A percentile compares a stretch with the other conserved stretches of the same genome.
Conservation (phyloP, 2,329 filamentous ascomycete genomes). For the Diaporthe sp. region DNA sequence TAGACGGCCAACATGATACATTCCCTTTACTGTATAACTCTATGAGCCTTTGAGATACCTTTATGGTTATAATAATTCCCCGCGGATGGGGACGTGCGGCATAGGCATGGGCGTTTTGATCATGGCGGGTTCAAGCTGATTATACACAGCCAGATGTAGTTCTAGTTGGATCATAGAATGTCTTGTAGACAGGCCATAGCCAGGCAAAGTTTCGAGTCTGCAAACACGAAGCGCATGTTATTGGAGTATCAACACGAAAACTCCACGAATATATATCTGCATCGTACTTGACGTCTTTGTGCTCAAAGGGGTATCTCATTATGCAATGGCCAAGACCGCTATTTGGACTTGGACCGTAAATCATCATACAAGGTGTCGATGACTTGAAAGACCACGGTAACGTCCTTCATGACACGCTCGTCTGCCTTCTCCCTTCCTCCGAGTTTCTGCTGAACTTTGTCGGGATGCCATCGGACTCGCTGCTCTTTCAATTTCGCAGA, state of each 20-base stretch:
- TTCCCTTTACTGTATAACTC: not conserved
- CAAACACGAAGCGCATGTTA: not conserved
- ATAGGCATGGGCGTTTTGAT: conserved; percentile 28
- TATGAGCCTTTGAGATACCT: conserved; percentile 5
- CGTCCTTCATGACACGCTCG: conserved; percentile 77
- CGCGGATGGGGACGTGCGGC: not conserved
- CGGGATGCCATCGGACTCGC: conserved; percentile 94
- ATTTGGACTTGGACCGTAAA: conserved; percentile 53
- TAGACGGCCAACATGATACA: not conserved
- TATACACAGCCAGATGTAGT: not conserved
- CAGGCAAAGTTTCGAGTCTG: not conserved
- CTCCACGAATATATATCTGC: not conserved
- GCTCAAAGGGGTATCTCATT: not conserved
- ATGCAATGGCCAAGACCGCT: conserved; percentile 31
- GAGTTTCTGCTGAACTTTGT: conserved; percentile 94
- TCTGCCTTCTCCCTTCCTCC: conserved; percentile 80
- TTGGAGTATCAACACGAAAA: not conserved
- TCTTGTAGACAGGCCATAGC: not conserved
- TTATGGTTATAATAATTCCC: conserved; percentile 4
- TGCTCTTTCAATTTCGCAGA: conserved; percentile 78
- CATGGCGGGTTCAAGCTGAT: not conserved
- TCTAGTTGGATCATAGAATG: not conserved
- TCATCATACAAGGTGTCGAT: conserved; percentile 86
- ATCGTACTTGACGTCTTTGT: not conserved
- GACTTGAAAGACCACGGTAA: conserved; percentile 93